Conservation (phyloP, 2,329 filamentous ascomycete genomes). For the Aspergillus proliferans region DNA sequence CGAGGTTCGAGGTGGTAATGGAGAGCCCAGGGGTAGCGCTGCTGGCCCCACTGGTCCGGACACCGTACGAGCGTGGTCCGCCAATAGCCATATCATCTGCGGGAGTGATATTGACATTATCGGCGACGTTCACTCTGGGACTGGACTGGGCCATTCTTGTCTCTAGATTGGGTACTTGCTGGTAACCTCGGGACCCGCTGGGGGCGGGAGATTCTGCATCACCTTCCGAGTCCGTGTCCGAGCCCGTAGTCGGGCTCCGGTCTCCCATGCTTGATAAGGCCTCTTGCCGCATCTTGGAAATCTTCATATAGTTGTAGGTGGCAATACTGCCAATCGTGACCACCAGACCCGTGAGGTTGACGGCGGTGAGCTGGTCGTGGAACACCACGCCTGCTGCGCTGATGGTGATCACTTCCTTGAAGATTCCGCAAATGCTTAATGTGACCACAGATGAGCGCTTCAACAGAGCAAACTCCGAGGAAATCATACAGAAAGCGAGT, state of each 20-base stretch:
- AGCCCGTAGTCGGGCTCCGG: constrained; percentile 18
- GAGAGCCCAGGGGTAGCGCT: constrained; percentile 20
- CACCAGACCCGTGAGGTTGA: constrained; percentile 83
- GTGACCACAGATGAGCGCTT: constrained; percentile 95
- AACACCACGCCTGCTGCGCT: constrained; percentile 81
- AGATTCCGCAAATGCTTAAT: constrained; percentile 92
- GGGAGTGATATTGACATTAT: constrained; percentile 21
- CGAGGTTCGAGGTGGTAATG: constrained; percentile 25
- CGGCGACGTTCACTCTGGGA: constrained; percentile 11
- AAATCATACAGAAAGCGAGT: constrained; percentile 94
- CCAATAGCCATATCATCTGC: constrained; percentile 15
- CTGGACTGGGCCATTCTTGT: constrained; percentile 13
- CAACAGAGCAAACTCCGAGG: constrained; percentile 89
- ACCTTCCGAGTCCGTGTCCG: constrained; percentile 24
- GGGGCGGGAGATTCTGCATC: constrained; percentile 17
- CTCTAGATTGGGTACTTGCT: constrained; percentile 19
- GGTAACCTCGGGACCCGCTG: constrained; percentile 20
- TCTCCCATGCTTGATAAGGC: constrained; percentile 46
- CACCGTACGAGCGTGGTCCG: constrained; percentile 26
- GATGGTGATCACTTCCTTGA: constrained; percentile 98
- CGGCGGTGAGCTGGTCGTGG: constrained; percentile 74
- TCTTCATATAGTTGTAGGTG: constrained; percentile 92
- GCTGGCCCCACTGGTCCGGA: constrained; percentile 27
- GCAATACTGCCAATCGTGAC: constrained; percentile 82
- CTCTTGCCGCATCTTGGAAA: constrained; percentile 77